Evolutionary conservation across 1,284 basidiomycete genomes (phyloP).

Genomic region (Vanrija humicola): DNA sequence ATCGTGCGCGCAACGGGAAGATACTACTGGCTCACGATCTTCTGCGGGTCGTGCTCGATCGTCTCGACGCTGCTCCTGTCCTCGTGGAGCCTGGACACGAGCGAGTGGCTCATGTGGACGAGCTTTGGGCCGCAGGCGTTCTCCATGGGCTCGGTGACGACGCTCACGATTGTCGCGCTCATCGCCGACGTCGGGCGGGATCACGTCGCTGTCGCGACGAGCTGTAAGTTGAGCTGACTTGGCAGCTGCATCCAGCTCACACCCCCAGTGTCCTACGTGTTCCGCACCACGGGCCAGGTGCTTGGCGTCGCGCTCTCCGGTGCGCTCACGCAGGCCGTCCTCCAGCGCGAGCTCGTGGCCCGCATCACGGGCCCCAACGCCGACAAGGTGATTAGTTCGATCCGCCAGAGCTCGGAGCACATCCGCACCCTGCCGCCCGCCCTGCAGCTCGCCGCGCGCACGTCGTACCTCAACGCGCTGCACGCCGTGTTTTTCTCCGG

Average conservation of each 20-base stretch:
- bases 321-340: slow-evolving; percentile 70
- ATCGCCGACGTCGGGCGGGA: slow-evolving; percentile 74
- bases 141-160: slow-evolving; percentile 32
- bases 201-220: slow-evolving; percentile 77
- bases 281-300: slow-evolving; percentile 85
- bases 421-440: slow-evolving; percentile 67
- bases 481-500: slow-evolving; percentile 80
- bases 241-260: too few species aligned
- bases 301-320: slow-evolving; percentile 81
- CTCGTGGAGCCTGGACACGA: slow-evolving; percentile 51
- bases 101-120: slow-evolving; percentile 44
- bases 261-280: slow-evolving; percentile 73
- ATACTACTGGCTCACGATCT: slow-evolving; percentile 60
- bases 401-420: slow-evolving; percentile 73
- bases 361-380: slow-evolving; percentile 71
- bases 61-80: slow-evolving; percentile 26
- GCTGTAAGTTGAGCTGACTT: too few species aligned
- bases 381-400: slow-evolving; percentile 51
- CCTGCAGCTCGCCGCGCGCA: slow-evolving; percentile 64
- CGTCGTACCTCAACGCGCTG: slow-evolving; percentile 77
- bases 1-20: slow-evolving; percentile 77
- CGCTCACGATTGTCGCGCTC: slow-evolving; percentile 57
- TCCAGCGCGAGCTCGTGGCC: slow-evolving; percentile 62
- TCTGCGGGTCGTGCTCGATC: slow-evolving; percentile 22
- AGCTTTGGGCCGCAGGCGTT: slow-evolving; percentile 14